A percentile compares a stretch with the other conserved stretches of the same genome.
Conservation (phyloP, 495 filamentous ascomycete species). For the Neurospora tetrasperma region DNA sequence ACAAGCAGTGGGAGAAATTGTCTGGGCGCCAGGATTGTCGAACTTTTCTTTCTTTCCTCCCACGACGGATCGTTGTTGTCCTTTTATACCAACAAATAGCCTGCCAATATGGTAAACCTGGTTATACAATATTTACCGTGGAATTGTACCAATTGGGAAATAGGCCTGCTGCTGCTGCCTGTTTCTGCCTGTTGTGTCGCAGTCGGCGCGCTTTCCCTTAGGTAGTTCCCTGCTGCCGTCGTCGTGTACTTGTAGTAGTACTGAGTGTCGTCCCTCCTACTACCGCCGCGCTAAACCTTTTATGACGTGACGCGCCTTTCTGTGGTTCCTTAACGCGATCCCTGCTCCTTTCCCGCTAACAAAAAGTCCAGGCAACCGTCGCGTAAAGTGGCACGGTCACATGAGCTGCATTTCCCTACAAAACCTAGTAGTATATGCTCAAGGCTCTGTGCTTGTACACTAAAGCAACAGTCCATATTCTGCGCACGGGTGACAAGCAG, state of each 20-base stretch:
- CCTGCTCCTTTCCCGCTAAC: conserved; percentile 1
- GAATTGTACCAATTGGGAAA: too few species aligned
- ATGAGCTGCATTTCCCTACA: background rate
- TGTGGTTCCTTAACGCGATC: conserved; percentile 6
- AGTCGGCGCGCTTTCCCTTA: background rate
- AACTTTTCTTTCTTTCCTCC: background rate
- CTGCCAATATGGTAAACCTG: too few species aligned
- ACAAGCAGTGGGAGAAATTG: background rate
- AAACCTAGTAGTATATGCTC: too few species aligned
- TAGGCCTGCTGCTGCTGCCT: too few species aligned
- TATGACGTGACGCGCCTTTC: background rate
- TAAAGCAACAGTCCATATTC: background rate
- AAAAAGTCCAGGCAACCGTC: conserved; percentile 2
- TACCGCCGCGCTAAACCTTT: background rate
- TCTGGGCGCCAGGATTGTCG: conserved; percentile 6
- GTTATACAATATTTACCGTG: too few species aligned
- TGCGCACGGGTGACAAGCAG: background rate
- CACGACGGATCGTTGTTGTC: too few species aligned
- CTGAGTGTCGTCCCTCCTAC: background rate
- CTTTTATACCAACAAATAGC: too few species aligned
- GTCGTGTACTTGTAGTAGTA: background rate
- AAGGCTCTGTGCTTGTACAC: too few species aligned
- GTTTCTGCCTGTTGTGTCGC: background rate
- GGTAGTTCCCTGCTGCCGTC: background rate
- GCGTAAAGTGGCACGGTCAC: conserved; percentile 19